Evolutionary conservation across 345 rosid species (phyloP), one percentile per base, ranked within the genome.

Genomic region (Theobroma cacao): DNA sequence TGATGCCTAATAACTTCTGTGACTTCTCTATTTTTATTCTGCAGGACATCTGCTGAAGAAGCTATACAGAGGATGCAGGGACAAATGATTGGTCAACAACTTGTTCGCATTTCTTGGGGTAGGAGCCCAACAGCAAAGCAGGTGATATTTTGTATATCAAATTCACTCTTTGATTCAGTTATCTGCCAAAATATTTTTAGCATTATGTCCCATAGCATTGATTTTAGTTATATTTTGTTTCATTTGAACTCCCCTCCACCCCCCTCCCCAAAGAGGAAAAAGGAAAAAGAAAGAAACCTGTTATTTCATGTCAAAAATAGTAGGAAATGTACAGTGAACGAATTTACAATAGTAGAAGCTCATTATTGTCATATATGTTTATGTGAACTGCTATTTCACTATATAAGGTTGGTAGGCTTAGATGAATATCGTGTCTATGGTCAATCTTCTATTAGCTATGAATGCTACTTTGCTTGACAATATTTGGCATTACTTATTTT

Each of bases 11-110:
- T 55, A 72, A 8, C 10, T 52, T 60, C 56, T 80, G 41, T n/a
- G 33, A 47, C 48, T 70, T 28, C 61, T 33, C 33, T 59, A 34
- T 50, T 53, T 45, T 34, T 17, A 61, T 52, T 68, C 13, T 20
- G 24, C 61, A 95, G 99, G 86, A 64, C 87, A 74, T 94, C 99
- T 77, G 97, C 97, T 38, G 99, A 94, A 82, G 98, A 96, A 78
- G 97, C 98, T 80, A 84, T 92, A 52, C 91, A 86, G 76, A 90
- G 92, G 83, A 90, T 92, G 98, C 97, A 96, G 79, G 98, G 95
- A 45, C 92, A 91, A 73, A 63, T 90, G 85, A 92, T 96, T 85
- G 98, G 99, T 87, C 97, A 92, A 86, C 98, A 91, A 77, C 82
- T 87, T 33, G 92, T 95, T 55, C 92, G 92, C 58, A 78, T 91